These are phyloP conservation scores for Meyerozyma athensensis DNA, from an alignment of 1,139 yeast genomes.

Conservation along the genomic window DNA sequence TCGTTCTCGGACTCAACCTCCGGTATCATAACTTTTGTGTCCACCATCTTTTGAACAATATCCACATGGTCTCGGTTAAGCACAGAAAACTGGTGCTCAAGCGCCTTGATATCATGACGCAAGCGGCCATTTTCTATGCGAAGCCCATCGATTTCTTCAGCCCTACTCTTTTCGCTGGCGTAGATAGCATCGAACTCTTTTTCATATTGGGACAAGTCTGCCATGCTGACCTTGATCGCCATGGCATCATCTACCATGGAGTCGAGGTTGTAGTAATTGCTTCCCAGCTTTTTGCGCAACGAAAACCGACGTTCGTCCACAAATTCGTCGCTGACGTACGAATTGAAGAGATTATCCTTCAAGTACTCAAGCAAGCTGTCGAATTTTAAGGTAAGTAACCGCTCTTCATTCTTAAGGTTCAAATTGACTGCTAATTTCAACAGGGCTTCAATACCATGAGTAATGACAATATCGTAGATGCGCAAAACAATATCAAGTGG, in stretches of 20 bases:
- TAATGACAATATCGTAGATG: conserved; percentile 77
- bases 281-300: conserved; percentile 17
- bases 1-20: conserved; percentile 72
- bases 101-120: conserved; percentile 65
- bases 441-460: conserved; percentile 84
- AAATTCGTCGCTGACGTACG: conserved; percentile 49
- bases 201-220: conserved; percentile 62
- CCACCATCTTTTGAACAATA: conserved; percentile 40
- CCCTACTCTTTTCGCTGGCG: conserved; percentile 60
- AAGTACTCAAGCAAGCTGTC: conserved; percentile 72
- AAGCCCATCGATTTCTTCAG: conserved; percentile 63
- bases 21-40: conserved; percentile 37
- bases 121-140: conserved; percentile 66
- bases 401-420: conserved; percentile 60
- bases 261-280: conserved; percentile 53
- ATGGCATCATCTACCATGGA: conserved; percentile 78
- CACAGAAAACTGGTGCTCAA: conserved; percentile 65
- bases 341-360: conserved; percentile 73
- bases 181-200: conserved; percentile 74
- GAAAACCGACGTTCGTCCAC: conserved; percentile 21
- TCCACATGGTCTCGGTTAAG: conserved; percentile 72
- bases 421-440: conserved; percentile 77
- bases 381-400: conserved; percentile 58
- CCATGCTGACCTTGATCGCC: conserved; percentile 65
- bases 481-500: conserved; percentile 80